A percentile compares a stretch with the other conserved stretches of the same genome.
Evolutionary conservation across 768 basidiomycete species (phyloP).

Genomic region (Nevesoporus exiguus): DNA sequence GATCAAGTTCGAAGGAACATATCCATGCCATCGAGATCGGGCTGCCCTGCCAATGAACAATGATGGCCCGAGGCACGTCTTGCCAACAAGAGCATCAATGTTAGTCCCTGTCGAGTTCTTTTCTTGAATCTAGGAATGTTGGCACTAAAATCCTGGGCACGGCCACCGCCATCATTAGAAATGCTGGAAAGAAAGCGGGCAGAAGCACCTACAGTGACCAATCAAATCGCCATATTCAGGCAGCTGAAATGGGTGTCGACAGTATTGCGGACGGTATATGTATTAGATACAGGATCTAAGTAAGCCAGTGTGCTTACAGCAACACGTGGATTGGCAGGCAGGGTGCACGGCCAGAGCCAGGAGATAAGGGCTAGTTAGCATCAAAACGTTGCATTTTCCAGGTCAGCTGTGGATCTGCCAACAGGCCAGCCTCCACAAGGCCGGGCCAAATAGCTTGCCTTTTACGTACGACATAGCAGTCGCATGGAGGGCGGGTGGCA

Average conservation of each 20-base stretch:
- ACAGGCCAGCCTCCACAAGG: constrained; percentile 18
- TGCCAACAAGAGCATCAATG: too few species aligned
- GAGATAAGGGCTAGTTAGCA: background rate
- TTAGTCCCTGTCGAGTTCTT: background rate
- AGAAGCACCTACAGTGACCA: too few species aligned
- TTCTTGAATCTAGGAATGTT: background rate
- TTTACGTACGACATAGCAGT: constrained; percentile 2
- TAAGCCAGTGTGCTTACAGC: background rate
- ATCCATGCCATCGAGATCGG: background rate
- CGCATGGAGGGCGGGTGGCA: background rate
- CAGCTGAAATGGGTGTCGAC: background rate
- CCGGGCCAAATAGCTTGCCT: background rate
- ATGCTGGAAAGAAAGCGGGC: too few species aligned
- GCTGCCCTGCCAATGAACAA: background rate
- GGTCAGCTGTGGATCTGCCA: constrained; percentile 13
- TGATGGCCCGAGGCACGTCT: too few species aligned
- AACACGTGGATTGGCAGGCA: background rate
- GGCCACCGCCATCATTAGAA: too few species aligned
- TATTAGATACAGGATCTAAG: too few species aligned
- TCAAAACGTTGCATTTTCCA: constrained; percentile 11
- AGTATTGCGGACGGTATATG: too few species aligned
- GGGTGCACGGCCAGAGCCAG: background rate
- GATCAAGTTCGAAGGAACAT: background rate
- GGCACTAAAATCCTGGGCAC: too few species aligned
- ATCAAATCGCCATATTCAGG: background rate